phyloP scores from a whole-genome alignment of 495 filamentous ascomycete species.

The Hypoxylon fuscum region DNA sequence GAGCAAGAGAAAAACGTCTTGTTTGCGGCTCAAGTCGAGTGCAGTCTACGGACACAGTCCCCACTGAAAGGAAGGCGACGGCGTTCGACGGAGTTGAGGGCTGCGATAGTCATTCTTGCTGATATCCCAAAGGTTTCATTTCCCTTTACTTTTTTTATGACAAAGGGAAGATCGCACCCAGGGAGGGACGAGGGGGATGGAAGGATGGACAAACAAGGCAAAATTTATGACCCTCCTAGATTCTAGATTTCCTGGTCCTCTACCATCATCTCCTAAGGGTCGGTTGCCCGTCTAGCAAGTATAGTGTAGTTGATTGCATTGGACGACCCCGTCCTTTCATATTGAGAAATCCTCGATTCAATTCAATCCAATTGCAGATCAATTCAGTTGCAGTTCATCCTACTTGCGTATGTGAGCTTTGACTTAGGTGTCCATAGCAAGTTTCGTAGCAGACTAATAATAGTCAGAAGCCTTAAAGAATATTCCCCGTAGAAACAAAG shows the following conservation, averaged over 20 bases:
- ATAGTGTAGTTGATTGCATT: conserved; percentile 25
- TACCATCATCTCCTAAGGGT: conserved; percentile 17
- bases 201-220: neutral
- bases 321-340: conserved; percentile 9
- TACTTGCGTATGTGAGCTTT: no score
- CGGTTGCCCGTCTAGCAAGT: no score
- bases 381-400: no score
- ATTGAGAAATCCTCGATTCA: no score
- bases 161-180: neutral
- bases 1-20: neutral
- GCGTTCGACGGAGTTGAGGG: conserved; percentile 26
- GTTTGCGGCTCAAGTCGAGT: conserved; percentile 1
- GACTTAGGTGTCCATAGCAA: no score
- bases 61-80: conserved; percentile 8
- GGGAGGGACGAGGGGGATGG: conserved; percentile 3
- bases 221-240: conserved; percentile 17
- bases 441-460: no score
- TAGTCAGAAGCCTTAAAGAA: no score
- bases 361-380: no score
- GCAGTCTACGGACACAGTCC: conserved; percentile 4
- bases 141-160: neutral
- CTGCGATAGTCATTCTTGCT: conserved; percentile 11
- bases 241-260: conserved; percentile 13
- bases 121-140: conserved; percentile 30
- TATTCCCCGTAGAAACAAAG: no score